A percentile compares a stretch with the other conserved stretches of the same genome.
Conservation (phyloP, 495 filamentous ascomycete genomes). For the Xylaria sp. region DNA sequence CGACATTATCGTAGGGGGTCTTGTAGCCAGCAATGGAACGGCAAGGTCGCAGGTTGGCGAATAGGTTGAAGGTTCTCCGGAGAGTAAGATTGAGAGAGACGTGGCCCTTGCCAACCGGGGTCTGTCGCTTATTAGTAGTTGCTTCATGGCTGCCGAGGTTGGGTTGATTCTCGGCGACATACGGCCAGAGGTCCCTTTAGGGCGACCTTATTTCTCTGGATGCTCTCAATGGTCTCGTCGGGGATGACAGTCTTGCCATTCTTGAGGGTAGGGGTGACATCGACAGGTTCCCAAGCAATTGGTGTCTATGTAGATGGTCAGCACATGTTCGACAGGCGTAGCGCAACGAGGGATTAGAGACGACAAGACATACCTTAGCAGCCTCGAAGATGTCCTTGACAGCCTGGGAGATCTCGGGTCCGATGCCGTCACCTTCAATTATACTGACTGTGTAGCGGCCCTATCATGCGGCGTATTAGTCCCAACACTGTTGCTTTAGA, state of each 20-base stretch:
- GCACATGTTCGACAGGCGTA: constrained; percentile 12
- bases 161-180: constrained; percentile 46
- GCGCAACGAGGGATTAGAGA: background rate
- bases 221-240: constrained; percentile 86
- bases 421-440: constrained; percentile 99
- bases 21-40: constrained; percentile 96
- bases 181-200: constrained; percentile 97
- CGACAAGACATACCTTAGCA: constrained; percentile 71
- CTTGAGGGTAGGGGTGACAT: constrained; percentile 91
- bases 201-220: constrained; percentile 91
- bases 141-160: background rate
- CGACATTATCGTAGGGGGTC: constrained; percentile 97
- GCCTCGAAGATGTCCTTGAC: constrained; percentile 98
- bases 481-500: background rate
- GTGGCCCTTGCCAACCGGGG: constrained; percentile 97
- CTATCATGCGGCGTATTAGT: constrained; percentile 52
- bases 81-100: constrained; percentile 99
- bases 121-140: constrained; percentile 58
- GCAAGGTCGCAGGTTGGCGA: constrained; percentile 98
- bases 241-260: constrained; percentile 93
- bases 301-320: constrained; percentile 67
- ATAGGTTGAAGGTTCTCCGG: constrained; percentile 98
- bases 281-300: constrained; percentile 95
- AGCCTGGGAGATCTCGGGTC: constrained; percentile 94
- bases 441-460: constrained; percentile 94